Evolutionary conservation across 2,329 filamentous ascomycete genomes (phyloP), one percentile per base, ranked within the genome.

Genomic region (Botrytis paeoniae): DNA sequence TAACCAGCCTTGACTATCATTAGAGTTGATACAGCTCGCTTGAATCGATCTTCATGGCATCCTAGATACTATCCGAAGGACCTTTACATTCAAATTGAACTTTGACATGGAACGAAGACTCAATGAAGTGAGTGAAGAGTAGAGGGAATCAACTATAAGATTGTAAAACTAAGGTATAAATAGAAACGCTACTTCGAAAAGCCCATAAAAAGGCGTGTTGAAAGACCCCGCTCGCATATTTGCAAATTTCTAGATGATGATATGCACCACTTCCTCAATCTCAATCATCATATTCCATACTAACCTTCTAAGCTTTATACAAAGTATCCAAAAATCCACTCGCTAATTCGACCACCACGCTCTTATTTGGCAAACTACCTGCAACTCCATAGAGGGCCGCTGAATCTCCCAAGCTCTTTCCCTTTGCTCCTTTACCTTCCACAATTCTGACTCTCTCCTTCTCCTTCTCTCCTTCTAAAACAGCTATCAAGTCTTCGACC

Each of bases 361-460:
- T 94, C 88, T 98, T 98, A 82, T 99, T 97, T 1, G 96, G 96
- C 82, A 99, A 83, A 80, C 93, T 97, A 9, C 96, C 96, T 0
- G 96, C 96, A 73, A 99, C 95, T 71, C 96, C 96, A 83, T 99
- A 99, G 75, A 99, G 84, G 7, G 95, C 95, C 1, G 94, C 93
- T 22, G 93, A 90, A 81, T 97, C 93, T 1, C 93, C 93, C 78
- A 89, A 87, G 37, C 89, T 89, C 81, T 90, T 89, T 51, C 89
- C 91, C 82, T 90, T 88, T 45, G 84, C 82, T 0, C 86, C 86
- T 82, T 90, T 92, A 18, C 91, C 91, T 83, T 93, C 90, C 1
- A 89, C 91, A 61, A 89, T 85, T 69, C 92, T 86, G 76, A 91
- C 92, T 73, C 92, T 85, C 81, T 94, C 93, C 85, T 93, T 94